phyloP scores from a whole-genome alignment of 192 early-diverging fungal species.

The Gonapodya sp. region DNA sequence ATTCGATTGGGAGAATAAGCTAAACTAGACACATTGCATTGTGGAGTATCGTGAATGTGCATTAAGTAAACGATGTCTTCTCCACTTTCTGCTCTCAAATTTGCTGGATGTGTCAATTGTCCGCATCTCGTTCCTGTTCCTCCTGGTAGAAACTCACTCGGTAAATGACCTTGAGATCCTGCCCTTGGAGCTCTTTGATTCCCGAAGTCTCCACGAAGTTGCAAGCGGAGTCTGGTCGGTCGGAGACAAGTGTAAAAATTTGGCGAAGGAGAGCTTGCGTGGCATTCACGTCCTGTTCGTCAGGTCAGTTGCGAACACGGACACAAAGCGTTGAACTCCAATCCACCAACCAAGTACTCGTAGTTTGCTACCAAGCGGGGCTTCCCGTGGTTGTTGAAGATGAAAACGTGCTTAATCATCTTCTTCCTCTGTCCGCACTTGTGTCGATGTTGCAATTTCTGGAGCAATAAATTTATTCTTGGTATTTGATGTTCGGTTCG shows the following conservation, averaged over 20 bases:
- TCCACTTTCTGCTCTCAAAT: too few relatives aligned
- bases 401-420: slow-evolving; percentile 95
- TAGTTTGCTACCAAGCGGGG: slow-evolving; percentile 91
- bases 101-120: too few relatives aligned
- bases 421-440: too few relatives aligned
- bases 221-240: slow-evolving; percentile 77
- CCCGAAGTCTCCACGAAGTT: slow-evolving; percentile 74
- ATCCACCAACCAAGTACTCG: slow-evolving; percentile 63
- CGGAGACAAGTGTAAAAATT: slow-evolving; percentile 75
- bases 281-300: slow-evolving; percentile 62
- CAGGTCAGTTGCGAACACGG: background rate
- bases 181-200: slow-evolving; percentile 64
- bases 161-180: slow-evolving; percentile 88
- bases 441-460: background rate
- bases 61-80: too few relatives aligned
- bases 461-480: too few relatives aligned
- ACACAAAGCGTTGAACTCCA: too few relatives aligned
- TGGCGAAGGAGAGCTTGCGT: slow-evolving; percentile 84
- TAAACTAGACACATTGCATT: too few relatives aligned
- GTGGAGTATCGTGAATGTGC: too few relatives aligned
- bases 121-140: too few relatives aligned
- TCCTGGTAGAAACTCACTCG: slow-evolving; percentile 28
- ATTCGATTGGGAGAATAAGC: too few relatives aligned
- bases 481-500: too few relatives aligned
- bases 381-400: slow-evolving; percentile 97